phyloP scores from a whole-genome alignment of 2,329 filamentous ascomycete species.

The Ophiostoma sp. region DNA sequence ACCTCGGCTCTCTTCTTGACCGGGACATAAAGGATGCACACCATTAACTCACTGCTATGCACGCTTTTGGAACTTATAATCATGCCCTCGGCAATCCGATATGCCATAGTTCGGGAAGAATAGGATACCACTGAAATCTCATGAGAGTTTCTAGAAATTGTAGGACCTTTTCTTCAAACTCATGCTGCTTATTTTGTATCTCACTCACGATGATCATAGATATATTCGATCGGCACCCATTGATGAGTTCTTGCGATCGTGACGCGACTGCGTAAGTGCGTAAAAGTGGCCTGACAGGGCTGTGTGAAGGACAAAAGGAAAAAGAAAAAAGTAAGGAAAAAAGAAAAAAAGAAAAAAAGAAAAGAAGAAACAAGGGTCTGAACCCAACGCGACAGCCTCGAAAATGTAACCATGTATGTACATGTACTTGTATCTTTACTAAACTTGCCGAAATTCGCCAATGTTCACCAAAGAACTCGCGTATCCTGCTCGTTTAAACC shows the following conservation, averaged over 20 bases:
- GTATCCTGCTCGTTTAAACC: not conserved
- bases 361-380: not conserved
- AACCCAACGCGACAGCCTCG: not conserved
- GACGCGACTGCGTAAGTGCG: not conserved
- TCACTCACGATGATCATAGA: not conserved
- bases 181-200: not conserved
- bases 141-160: not conserved
- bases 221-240: not conserved
- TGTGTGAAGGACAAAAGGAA: not conserved
- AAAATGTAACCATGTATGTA: not conserved
- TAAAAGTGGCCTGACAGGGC: not conserved
- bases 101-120: not conserved
- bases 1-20: not conserved
- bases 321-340: not conserved
- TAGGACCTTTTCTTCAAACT: not conserved
- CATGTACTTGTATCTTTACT: not conserved
- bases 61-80: not conserved
- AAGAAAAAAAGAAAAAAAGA: not conserved
- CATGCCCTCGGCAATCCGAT: slow-evolving; percentile 6
- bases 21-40: slow-evolving; percentile 7
- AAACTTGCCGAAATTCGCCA: not conserved
- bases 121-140: not conserved
- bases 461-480: not conserved
- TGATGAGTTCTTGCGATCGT: not conserved
- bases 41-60: not conserved